Evolutionary conservation across 768 basidiomycete species (phyloP), one percentile per base, ranked within the genome.

Genomic region (Pleurotus giganteus): DNA sequence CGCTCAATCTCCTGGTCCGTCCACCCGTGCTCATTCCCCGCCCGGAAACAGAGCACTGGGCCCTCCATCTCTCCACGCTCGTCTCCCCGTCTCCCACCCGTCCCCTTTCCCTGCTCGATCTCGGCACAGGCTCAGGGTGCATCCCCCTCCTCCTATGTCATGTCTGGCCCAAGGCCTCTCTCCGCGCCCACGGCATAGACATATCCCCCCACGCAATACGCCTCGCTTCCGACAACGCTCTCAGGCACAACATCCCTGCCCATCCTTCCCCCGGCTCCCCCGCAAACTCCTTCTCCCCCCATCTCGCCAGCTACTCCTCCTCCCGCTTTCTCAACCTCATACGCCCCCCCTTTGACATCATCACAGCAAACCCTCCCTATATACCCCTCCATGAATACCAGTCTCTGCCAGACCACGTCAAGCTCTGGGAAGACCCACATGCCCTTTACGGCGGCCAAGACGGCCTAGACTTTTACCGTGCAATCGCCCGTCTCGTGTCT

Each of bases 91-190:
- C 69, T 13, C 60, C 68, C 34, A 59, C 68, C 53, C 66, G 60
- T 45, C 69, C 74, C 54, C 59, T 71, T 42, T 73, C 72, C 27
- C 69, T 95, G 24, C 75, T 98, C 28, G 96, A 99, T 71, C 82
- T 98, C 42, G 94, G 95, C 67, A 96, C 94, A 4, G 96, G 96
- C 43, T 83, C 92, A 0, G 96, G 90, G 12, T 94, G 94, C 67
- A 94, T 98, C 47, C 89, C 94, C 1, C 80, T 97, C 37, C 76
- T 92, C n/a, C 75, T 98, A 15, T 85, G 85, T 63, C 78, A 85
- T 60, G 69, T 84, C 44, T 82, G 83, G 71, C 81, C 84, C 13
- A 68, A 74, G 42, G 83, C 81, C 46, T 78, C 73, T 58, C 60
- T 83, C 43, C 72, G 67, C 7, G 82, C 87, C 1, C 70, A 78